Evolutionary conservation across 2,329 filamentous ascomycete species (phyloP).

Genomic region (Fusarium multiceps): DNA sequence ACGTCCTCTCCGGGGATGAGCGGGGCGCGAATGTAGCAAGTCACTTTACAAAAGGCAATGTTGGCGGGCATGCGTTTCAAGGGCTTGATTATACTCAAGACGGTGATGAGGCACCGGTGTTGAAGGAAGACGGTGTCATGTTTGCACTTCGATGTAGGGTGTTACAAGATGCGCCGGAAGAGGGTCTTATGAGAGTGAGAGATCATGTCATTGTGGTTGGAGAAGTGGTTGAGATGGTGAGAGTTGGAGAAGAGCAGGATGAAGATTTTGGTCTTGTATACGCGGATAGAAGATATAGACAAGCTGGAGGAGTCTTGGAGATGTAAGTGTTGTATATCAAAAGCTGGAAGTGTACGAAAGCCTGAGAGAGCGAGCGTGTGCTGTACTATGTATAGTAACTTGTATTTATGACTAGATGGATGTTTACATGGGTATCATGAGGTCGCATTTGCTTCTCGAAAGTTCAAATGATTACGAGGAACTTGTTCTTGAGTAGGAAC

Average conservation of each 20-base stretch:
- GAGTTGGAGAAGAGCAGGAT: constrained; percentile 46
- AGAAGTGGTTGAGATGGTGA: constrained; percentile 60
- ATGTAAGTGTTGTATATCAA: constrained; percentile 21
- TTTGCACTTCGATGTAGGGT: constrained; percentile 60
- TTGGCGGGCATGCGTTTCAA: constrained; percentile 53
- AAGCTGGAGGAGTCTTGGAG: constrained; percentile 53
- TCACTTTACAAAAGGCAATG: constrained; percentile 63
- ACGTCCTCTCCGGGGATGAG: constrained; percentile 62
- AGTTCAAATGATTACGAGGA: background rate
- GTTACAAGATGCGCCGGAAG: constrained; percentile 52
- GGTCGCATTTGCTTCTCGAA: constrained; percentile 2
- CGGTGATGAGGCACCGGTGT: constrained; percentile 52
- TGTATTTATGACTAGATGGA: constrained; percentile 15
- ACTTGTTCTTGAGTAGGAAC: background rate
- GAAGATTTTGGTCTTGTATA: constrained; percentile 61
- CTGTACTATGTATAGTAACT: constrained; percentile 23
- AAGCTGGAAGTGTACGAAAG: constrained; percentile 1
- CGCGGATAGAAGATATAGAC: constrained; percentile 61
- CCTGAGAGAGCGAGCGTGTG: constrained; percentile 1
- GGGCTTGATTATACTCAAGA: constrained; percentile 28
- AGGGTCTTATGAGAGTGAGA: constrained; percentile 59
- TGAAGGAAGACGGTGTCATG: constrained; percentile 64
- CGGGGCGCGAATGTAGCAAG: constrained; percentile 63
- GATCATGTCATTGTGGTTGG: constrained; percentile 66
- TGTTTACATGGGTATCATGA: background rate